A percentile compares a stretch with the other conserved stretches of the same genome.
Conservation (phyloP, 148 eudicot genomes). For the Fallopia convolvulus region DNA sequence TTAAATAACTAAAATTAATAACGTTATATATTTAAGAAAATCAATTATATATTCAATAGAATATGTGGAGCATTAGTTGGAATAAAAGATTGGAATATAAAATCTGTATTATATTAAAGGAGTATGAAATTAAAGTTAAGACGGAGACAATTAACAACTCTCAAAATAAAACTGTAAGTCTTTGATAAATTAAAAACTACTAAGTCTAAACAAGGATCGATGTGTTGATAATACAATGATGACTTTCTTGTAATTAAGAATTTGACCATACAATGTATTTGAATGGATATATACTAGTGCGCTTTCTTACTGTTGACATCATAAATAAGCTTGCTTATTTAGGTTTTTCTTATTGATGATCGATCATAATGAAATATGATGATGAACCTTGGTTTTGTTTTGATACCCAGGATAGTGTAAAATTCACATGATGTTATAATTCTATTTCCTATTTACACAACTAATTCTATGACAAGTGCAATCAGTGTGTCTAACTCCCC, state of each 20-base stretch:
- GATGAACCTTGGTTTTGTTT: background rate
- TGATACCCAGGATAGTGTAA: background rate
- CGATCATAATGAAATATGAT: slow-evolving; percentile 3
- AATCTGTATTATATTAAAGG: too few species aligned
- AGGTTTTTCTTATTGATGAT: background rate
- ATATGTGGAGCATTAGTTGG: too few species aligned
- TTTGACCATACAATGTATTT: background rate
- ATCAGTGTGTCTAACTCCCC: background rate
- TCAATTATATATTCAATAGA: too few species aligned
- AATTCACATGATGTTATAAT: slow-evolving; percentile 3
- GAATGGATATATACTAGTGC: background rate
- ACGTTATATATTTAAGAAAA: too few species aligned
- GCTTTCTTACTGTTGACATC: background rate
- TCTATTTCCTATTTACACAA: slow-evolving; percentile 3
- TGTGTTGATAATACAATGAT: background rate
- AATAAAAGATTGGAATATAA: too few species aligned
- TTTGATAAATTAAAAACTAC: too few species aligned
- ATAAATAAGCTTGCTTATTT: background rate
- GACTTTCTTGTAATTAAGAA: background rate
- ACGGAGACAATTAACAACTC: background rate
- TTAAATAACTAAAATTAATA: too few species aligned
- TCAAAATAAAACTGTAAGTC: background rate
- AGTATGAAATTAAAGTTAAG: background rate
- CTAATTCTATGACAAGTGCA: background rate
- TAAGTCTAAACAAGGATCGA: background rate